Percentiles rank a stretch among this genome's conserved stretches.
phyloP scores from a whole-genome alignment of 129 eudicot species.

The Helianthus tuberosus region DNA sequence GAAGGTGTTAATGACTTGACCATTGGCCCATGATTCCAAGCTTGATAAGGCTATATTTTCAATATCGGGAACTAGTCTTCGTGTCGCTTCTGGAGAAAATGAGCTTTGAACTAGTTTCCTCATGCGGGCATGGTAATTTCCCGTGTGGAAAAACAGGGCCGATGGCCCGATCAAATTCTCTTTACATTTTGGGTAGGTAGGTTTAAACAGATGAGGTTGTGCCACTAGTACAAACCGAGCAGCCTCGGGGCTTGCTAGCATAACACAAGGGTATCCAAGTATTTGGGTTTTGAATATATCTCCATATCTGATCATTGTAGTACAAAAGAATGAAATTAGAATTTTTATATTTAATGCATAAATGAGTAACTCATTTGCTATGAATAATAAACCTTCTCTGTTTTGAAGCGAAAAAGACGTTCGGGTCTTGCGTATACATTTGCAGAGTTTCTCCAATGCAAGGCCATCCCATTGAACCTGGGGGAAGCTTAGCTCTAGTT shows the following conservation, averaged over 20 bases:
- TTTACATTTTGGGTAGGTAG: slow-evolving; percentile 87
- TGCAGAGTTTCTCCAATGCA: slow-evolving; percentile 75
- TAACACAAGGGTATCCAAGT: slow-evolving; percentile 84
- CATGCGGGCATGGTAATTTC: slow-evolving; percentile 60
- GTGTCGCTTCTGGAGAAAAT: slow-evolving; percentile 56
- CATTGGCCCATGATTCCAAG: slow-evolving; percentile 60
- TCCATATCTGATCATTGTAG: slow-evolving; percentile 57
- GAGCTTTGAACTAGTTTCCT: slow-evolving; percentile 75
- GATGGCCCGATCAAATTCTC: slow-evolving; percentile 78
- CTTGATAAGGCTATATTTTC: slow-evolving; percentile 53
- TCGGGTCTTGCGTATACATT: slow-evolving; percentile 74
- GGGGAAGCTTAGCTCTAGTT: slow-evolving; percentile 54
- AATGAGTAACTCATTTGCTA: not conserved
- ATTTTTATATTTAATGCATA: slow-evolving; percentile 7
- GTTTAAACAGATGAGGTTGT: slow-evolving; percentile 67
- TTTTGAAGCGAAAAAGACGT: slow-evolving; percentile 57
- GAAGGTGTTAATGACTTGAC: slow-evolving; percentile 57
- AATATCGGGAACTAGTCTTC: slow-evolving; percentile 50
- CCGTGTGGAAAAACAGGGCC: slow-evolving; percentile 84
- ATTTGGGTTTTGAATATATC: slow-evolving; percentile 80
- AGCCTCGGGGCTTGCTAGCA: slow-evolving; percentile 89
- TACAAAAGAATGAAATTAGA: not conserved
- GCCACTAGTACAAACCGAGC: slow-evolving; percentile 73
- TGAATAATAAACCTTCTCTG: slow-evolving; percentile 56
- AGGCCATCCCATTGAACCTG: slow-evolving; percentile 89